Conservation (phyloP, 2,329 filamentous ascomycete genomes). For the Stylonectria norvegica region DNA sequence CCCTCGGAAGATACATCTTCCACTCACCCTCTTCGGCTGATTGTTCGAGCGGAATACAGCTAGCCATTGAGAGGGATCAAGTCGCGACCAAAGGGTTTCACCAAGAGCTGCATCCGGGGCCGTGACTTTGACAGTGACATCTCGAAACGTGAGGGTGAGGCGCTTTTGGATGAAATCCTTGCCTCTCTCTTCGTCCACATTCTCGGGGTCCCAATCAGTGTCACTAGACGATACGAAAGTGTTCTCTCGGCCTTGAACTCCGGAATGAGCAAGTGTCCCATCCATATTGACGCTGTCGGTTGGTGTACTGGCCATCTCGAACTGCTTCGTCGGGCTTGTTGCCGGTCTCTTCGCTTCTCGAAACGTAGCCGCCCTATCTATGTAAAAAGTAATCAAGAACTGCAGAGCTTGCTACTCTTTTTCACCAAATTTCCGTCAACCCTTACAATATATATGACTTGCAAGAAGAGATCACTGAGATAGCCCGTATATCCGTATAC, state of each 20-base stretch:
- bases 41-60: constrained; percentile 5
- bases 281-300: constrained; percentile 4
- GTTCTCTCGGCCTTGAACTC: constrained; percentile 1
- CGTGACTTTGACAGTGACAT: constrained; percentile 17
- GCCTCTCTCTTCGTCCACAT: constrained; percentile 11
- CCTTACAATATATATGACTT: no score
- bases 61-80: constrained; percentile 18
- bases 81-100: constrained; percentile 22
- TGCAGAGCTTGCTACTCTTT: no score
- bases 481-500: constrained; percentile 9
- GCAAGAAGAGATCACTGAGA: no score
- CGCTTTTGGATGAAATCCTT: constrained; percentile 20
- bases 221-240: constrained; percentile 16
- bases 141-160: constrained; percentile 18
- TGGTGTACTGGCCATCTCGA: constrained; percentile 7
- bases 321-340: no score
- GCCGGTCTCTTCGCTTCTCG: no score
- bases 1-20: neutral
- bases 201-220: constrained; percentile 16
- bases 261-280: constrained; percentile 1
- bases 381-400: no score
- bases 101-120: constrained; percentile 19
- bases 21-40: constrained; percentile 7
- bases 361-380: no score
- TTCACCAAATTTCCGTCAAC: no score